Conservation (phyloP, 257 asterid genomes). For the Paraleonurus japonicus region DNA sequence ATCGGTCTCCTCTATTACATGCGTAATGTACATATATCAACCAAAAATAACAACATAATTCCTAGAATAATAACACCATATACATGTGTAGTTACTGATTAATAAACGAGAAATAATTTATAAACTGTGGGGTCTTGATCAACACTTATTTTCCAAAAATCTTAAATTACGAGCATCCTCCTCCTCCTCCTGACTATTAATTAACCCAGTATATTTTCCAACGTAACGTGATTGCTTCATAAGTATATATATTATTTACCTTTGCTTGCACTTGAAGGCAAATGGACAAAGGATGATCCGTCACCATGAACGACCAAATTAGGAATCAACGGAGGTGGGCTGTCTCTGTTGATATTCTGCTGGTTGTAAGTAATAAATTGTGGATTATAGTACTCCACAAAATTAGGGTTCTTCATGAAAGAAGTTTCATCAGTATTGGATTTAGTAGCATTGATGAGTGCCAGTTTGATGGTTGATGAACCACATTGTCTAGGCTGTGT, state of each 20-base stretch:
- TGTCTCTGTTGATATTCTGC: constrained; percentile 31
- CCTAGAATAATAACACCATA: background rate
- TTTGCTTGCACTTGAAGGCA: constrained; percentile 68
- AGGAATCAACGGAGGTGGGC: constrained; percentile 46
- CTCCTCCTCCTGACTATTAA: background rate
- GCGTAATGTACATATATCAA: background rate
- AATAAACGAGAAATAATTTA: background rate
- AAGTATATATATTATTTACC: constrained; percentile 48
- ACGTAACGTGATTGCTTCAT: background rate
- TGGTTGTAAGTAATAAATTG: constrained; percentile 34
- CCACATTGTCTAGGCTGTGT: constrained; percentile 90
- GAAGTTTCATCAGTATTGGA: background rate
- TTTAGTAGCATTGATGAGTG: background rate
- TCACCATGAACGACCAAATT: constrained; percentile 57
- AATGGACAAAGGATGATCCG: constrained; percentile 56
- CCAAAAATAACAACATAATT: background rate
- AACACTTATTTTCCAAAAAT: constrained; percentile 20
- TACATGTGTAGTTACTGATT: background rate
- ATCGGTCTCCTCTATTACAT: background rate
- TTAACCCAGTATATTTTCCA: background rate
- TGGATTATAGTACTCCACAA: constrained; percentile 41
- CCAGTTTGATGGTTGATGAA: constrained; percentile 36
- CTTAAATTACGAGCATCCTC: constrained; percentile 15
- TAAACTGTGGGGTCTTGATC: background rate
- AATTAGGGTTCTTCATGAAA: constrained; percentile 22